These are phyloP conservation scores for Clitopilus hobsonii DNA, from an alignment of 768 basidiomycete species.

Conservation along the genomic window DNA sequence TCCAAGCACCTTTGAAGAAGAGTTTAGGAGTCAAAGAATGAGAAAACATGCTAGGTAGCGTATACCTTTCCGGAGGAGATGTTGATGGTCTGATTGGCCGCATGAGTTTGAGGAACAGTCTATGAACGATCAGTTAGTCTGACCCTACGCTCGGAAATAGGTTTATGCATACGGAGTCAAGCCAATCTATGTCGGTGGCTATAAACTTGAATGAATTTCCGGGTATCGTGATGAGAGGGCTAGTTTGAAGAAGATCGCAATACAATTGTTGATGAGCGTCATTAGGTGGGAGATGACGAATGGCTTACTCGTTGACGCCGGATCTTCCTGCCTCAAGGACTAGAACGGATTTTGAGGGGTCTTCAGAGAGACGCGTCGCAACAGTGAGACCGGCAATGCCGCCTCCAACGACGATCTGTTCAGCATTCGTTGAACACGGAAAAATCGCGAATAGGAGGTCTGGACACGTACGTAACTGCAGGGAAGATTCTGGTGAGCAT, in stretches of 20 bases:
- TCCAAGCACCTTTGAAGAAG: conserved; percentile 23
- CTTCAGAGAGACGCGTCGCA: conserved; percentile 24
- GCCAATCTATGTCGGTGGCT: conserved; percentile 25
- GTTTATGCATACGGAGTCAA: conserved; percentile 14
- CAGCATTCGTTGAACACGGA: too few species aligned
- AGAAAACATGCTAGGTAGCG: neutral
- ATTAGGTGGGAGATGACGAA: neutral
- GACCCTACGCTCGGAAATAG: neutral
- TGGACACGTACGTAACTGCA: conserved; percentile 11
- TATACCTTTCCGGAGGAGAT: conserved; percentile 23
- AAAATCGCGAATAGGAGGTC: neutral
- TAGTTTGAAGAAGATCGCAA: neutral
- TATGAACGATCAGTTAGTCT: conserved; percentile 1
- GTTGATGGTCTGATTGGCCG: conserved; percentile 18
- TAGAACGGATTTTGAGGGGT: conserved; percentile 16
- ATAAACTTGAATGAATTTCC: conserved; percentile 22
- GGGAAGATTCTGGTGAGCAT: neutral
- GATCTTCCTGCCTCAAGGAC: conserved; percentile 28
- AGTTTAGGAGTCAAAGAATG: neutral
- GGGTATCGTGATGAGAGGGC: conserved; percentile 22
- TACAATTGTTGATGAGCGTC: neutral
- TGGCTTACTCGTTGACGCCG: conserved; percentile 19
- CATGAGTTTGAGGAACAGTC: conserved; percentile 21
- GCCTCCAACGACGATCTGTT: conserved; percentile 25
- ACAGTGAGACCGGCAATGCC: conserved; percentile 29